These are phyloP conservation scores for Cordyceps sp. DNA, from an alignment of 2,329 filamentous ascomycete species.

Conservation along the genomic window DNA sequence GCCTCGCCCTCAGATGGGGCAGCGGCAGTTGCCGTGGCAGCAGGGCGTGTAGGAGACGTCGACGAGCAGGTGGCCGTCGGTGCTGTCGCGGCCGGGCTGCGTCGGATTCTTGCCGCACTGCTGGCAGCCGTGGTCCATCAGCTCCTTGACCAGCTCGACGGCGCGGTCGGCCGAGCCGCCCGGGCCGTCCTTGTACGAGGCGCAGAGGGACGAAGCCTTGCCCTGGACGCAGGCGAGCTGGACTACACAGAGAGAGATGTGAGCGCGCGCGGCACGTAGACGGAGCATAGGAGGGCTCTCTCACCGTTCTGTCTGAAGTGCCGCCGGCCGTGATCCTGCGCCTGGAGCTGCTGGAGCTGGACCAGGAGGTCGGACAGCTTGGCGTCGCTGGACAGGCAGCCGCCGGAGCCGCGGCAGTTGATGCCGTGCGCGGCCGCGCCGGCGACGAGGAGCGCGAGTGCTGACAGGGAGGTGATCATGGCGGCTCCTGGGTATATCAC, in stretches of 20 bases:
- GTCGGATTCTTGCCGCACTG: slow-evolving; percentile 7
- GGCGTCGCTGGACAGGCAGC: slow-evolving; percentile 5
- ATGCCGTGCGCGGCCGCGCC: slow-evolving; percentile 5
- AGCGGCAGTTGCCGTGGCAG: no score
- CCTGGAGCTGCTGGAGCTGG: slow-evolving; percentile 3
- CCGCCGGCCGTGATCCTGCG: slow-evolving; percentile 1
- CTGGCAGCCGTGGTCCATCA: slow-evolving; percentile 5
- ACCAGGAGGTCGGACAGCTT: slow-evolving; percentile 3
- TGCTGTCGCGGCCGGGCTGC: no score
- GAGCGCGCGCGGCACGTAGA: not conserved
- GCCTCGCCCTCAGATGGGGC: no score
- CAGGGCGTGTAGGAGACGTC: no score
- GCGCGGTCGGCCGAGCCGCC: slow-evolving; percentile 5
- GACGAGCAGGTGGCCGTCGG: no score
- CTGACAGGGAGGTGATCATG: no score
- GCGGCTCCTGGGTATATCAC: no score
- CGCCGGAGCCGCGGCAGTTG: slow-evolving; percentile 6
- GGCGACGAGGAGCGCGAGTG: no score
- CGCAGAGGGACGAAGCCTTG: slow-evolving; percentile 4
- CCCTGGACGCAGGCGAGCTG: slow-evolving; percentile 6
- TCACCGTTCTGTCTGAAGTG: slow-evolving; percentile 1
- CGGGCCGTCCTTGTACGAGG: slow-evolving; percentile 6
- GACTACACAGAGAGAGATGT: not conserved
- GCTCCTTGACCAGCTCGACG: slow-evolving; percentile 3
- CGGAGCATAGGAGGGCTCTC: not conserved